phyloP scores from a whole-genome alignment of 2,329 filamentous ascomycete genomes.

The Fusarium anthophilum region DNA sequence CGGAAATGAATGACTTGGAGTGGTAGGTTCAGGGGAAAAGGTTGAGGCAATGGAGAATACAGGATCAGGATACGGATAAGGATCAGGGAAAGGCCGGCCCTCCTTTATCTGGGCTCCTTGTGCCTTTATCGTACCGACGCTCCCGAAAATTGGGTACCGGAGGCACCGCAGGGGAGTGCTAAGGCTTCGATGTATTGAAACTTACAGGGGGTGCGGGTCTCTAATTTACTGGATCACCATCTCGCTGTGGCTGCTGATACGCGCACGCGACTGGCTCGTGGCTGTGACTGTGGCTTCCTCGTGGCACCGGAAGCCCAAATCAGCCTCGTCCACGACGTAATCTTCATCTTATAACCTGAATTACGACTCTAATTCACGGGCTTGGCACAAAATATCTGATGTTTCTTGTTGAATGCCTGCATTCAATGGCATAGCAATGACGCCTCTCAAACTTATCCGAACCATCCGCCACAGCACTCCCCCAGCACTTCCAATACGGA shows the following conservation, averaged over 20 bases:
- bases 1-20: background rate
- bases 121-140: slow-evolving; percentile 31
- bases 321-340: slow-evolving; percentile 12
- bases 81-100: slow-evolving; percentile 1
- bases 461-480: background rate
- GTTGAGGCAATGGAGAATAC: slow-evolving; percentile 16
- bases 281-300: slow-evolving; percentile 25
- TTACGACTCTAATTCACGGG: background rate
- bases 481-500: slow-evolving; percentile 14
- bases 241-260: background rate
- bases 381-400: background rate
- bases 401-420: background rate
- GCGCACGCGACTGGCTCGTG: background rate
- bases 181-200: background rate
- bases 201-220: slow-evolving; percentile 4
- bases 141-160: slow-evolving; percentile 34
- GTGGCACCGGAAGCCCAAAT: slow-evolving; percentile 14
- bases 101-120: slow-evolving; percentile 21
- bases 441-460: slow-evolving; percentile 9
- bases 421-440: slow-evolving; percentile 10
- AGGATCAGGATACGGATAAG: slow-evolving; percentile 14
- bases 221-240: slow-evolving; percentile 15
- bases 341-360: slow-evolving; percentile 11
- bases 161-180: background rate
- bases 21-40: slow-evolving; percentile 27